Evolutionary conservation across 371 early-diverging fungal species (phyloP).

Genomic region (Parasitella parasitica): DNA sequence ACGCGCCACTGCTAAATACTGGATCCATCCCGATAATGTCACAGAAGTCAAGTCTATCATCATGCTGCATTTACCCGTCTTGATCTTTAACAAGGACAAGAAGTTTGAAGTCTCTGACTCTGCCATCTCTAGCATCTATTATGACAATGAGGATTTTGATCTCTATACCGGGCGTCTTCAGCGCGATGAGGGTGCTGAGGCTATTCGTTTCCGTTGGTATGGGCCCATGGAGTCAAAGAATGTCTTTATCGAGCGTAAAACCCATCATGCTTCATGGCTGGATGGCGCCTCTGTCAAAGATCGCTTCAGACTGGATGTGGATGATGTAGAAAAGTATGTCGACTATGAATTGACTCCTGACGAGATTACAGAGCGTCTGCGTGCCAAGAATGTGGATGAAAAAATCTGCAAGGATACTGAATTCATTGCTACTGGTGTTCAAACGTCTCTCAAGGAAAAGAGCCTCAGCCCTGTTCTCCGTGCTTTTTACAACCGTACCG

Average conservation of each 20-base stretch:
- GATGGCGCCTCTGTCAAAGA: constrained; percentile 86
- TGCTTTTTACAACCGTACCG: constrained; percentile 96
- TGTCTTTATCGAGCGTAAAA: constrained; percentile 98
- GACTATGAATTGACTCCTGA: constrained; percentile 91
- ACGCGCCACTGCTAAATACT: constrained; percentile 66
- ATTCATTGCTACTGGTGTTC: constrained; percentile 66
- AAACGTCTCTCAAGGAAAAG: constrained; percentile 69
- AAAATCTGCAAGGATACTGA: constrained; percentile 27
- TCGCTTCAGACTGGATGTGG: constrained; percentile 53
- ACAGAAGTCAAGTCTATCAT: constrained; percentile 91
- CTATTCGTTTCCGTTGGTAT: constrained; percentile 91
- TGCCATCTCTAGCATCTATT: constrained; percentile 35
- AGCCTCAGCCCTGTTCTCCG: constrained; percentile 83
- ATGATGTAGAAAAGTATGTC: constrained; percentile 44
- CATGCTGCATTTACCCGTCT: constrained; percentile 91
- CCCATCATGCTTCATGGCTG: constrained; percentile 96
- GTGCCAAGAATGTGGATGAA: constrained; percentile 69
- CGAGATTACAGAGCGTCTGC: constrained; percentile 77
- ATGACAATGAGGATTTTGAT: constrained; percentile 31
- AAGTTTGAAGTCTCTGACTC: constrained; percentile 30
- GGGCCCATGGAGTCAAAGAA: constrained; percentile 59
- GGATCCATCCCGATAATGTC: constrained; percentile 98
- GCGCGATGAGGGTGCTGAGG: constrained; percentile 89
- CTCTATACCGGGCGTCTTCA: constrained; percentile 74
- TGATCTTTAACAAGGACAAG: constrained; percentile 68